phyloP scores from a whole-genome alignment of 2,329 filamentous ascomycete genomes.

The Monosporascus sp. region DNA sequence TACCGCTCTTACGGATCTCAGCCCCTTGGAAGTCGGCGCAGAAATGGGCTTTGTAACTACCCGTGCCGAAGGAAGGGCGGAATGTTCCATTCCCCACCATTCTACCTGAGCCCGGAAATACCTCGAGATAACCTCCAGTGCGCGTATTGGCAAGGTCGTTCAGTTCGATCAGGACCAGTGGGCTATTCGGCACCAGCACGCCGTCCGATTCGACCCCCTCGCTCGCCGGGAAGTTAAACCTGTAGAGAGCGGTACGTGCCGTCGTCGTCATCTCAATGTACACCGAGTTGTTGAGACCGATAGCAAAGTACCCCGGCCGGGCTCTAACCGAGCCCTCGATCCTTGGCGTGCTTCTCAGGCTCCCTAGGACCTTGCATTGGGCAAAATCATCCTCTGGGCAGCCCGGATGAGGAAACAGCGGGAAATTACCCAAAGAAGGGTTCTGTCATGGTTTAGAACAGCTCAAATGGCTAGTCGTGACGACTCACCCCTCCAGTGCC shows the following conservation, averaged over 20 bases:
- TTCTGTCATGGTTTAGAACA: constrained; percentile 18
- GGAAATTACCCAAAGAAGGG: constrained; percentile 49
- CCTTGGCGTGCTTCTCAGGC: constrained; percentile 42
- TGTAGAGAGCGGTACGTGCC: constrained; percentile 53
- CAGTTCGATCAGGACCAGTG: constrained; percentile 56
- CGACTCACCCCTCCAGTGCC: constrained; percentile 28
- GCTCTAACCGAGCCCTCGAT: constrained; percentile 46
- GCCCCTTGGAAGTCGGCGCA: constrained; percentile 57
- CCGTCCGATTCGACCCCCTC: constrained; percentile 14
- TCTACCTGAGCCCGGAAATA: constrained; percentile 46
- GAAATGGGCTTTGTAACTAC: constrained; percentile 52
- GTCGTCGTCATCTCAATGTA: constrained; percentile 57
- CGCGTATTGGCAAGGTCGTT: constrained; percentile 50
- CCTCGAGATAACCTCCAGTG: constrained; percentile 42
- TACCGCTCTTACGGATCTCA: constrained; percentile 48
- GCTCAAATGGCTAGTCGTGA: not conserved
- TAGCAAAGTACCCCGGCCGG: constrained; percentile 54
- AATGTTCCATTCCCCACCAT: constrained; percentile 57
- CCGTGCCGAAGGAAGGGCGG: constrained; percentile 55
- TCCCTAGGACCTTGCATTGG: constrained; percentile 46
- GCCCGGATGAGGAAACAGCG: constrained; percentile 45
- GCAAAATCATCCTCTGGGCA: constrained; percentile 41
- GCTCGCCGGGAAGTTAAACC: constrained; percentile 48
- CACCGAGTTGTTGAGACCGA: constrained; percentile 52
- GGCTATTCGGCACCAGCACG: constrained; percentile 35